Evolutionary conservation across 2,329 filamentous ascomycete genomes (phyloP).

Genomic region (Gaeumannomyces sp.): DNA sequence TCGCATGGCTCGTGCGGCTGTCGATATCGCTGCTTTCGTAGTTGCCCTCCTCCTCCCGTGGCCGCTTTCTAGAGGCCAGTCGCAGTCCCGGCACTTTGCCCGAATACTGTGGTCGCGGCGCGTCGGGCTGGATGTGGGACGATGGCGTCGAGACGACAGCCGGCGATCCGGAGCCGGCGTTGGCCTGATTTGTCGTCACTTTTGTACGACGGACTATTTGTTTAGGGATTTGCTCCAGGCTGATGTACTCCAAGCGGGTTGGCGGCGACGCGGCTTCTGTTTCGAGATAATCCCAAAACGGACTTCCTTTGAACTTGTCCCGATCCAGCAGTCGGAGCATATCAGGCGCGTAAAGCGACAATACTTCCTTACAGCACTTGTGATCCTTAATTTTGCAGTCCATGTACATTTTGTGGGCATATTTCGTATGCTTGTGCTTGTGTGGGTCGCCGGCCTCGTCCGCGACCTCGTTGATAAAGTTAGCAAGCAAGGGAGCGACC

Average conservation of each 20-base stretch:
- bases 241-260: conserved; percentile 20
- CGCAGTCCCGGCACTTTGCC: conserved; percentile 42
- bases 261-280: conserved; percentile 22
- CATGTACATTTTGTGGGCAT: conserved; percentile 29
- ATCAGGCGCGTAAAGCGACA: conserved; percentile 37
- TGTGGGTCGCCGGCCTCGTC: conserved; percentile 21
- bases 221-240: conserved; percentile 18
- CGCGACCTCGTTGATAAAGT: conserved; percentile 23
- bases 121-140: background rate
- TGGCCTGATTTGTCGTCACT: background rate
- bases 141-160: background rate
- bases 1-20: conserved; percentile 16
- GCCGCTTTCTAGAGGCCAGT: conserved; percentile 38
- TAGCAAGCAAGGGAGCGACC: conserved; percentile 6
- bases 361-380: conserved; percentile 29
- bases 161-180: background rate
- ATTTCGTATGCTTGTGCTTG: conserved; percentile 21
- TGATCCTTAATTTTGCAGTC: conserved; percentile 36
- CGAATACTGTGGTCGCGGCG: conserved; percentile 17
- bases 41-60: conserved; percentile 27
- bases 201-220: conserved; percentile 20
- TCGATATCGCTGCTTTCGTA: conserved; percentile 32
- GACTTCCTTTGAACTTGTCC: conserved; percentile 25
- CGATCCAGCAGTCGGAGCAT: conserved; percentile 31
- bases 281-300: conserved; percentile 29